phyloP scores from a whole-genome alignment of 228 moss, liverwort and hornwort genomes.

The Sphagnum magellanicum region DNA sequence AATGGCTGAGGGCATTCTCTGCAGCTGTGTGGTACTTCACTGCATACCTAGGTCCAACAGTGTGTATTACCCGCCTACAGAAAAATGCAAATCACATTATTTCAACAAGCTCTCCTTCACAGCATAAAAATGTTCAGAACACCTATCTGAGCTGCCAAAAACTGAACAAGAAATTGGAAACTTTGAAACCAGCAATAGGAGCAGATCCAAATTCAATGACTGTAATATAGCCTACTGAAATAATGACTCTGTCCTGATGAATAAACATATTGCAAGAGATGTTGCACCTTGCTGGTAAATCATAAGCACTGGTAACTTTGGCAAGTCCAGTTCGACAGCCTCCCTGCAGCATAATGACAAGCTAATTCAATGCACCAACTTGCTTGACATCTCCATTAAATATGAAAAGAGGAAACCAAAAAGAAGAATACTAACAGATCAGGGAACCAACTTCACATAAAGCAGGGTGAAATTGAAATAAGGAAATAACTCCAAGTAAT shows the following conservation, averaged over 20 bases:
- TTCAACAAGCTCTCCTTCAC: not conserved
- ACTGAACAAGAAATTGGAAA: too few species aligned
- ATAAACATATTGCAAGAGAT: not conserved
- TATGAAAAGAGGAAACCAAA: not conserved
- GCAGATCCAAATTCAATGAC: too few species aligned
- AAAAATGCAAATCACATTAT: not conserved
- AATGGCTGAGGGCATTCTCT: constrained; percentile 97
- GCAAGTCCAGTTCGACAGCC: constrained; percentile 98
- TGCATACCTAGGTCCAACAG: constrained; percentile 97
- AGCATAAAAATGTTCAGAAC: not conserved
- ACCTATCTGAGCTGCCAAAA: too few species aligned
- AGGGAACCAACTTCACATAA: not conserved
- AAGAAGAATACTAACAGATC: not conserved
- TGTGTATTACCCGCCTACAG: constrained; percentile 92
- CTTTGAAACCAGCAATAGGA: too few species aligned
- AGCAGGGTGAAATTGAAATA: not conserved
- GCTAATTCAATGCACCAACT: not conserved
- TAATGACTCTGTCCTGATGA: too few species aligned
- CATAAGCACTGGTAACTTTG: constrained; percentile 91
- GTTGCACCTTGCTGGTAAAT: constrained; percentile 85
- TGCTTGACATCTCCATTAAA: not conserved
- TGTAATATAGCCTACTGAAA: too few species aligned
- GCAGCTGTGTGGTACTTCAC: constrained; percentile 93
- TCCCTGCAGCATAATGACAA: constrained; percentile 43
- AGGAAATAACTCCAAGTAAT: too few species aligned